Conservation (phyloP, 2,329 filamentous ascomycete genomes). For the Escovopsis sp. region DNA sequence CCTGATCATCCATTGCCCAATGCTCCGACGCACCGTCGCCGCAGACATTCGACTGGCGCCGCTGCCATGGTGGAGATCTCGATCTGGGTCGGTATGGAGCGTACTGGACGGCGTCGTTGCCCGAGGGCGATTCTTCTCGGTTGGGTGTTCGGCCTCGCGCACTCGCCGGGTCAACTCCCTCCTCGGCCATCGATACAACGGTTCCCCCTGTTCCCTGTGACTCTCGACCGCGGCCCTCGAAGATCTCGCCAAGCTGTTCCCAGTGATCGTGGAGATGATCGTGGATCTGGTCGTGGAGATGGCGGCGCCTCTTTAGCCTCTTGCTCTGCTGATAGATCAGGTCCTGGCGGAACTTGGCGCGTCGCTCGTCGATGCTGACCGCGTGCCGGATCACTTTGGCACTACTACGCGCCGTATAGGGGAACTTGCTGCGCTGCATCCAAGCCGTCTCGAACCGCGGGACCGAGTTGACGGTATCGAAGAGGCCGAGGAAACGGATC, state of each 20-base stretch:
- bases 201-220: not conserved
- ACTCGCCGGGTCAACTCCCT: not conserved
- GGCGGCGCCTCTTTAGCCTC: slow-evolving; percentile 6
- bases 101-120: slow-evolving; percentile 10
- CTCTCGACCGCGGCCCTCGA: not conserved
- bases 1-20: not conserved
- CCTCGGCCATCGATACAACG: not conserved
- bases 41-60: not conserved
- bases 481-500: slow-evolving; percentile 64
- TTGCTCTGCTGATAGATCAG: slow-evolving; percentile 40
- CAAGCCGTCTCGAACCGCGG: slow-evolving; percentile 60
- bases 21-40: slow-evolving; percentile 2
- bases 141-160: slow-evolving; percentile 1
- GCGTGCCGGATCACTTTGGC: slow-evolving; percentile 52
- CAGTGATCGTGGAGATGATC: slow-evolving; percentile 9
- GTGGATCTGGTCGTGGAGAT: slow-evolving; percentile 11
- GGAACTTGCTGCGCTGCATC: slow-evolving; percentile 69
- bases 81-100: slow-evolving; percentile 29
- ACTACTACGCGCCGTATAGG: slow-evolving; percentile 45
- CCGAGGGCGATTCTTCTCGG: slow-evolving; percentile 7
- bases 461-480: slow-evolving; percentile 71
- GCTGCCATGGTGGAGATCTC: slow-evolving; percentile 18
- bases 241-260: slow-evolving; percentile 2
- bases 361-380: slow-evolving; percentile 55
- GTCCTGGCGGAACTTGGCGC: slow-evolving; percentile 59